Conservation (phyloP, 345 rosid genomes). For the Bruguiera parviflora region DNA sequence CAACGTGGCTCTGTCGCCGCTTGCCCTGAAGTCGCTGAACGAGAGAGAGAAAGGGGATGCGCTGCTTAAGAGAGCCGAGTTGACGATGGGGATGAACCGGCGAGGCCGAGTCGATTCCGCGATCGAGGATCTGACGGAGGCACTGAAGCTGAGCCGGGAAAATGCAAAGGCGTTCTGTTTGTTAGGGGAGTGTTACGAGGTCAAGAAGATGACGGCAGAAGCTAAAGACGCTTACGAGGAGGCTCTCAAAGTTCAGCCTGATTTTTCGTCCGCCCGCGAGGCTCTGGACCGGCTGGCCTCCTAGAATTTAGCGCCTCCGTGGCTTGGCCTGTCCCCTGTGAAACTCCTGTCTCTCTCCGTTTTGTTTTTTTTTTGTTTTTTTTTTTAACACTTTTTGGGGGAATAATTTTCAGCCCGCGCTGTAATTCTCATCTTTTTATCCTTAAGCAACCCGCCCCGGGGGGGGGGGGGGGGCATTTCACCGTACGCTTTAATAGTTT, state of each 20-base stretch:
- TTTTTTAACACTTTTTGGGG: background rate
- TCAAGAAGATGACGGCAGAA: slow-evolving; percentile 42
- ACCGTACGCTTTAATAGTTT: too few relatives aligned
- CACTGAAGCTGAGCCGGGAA: slow-evolving; percentile 30
- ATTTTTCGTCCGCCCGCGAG: slow-evolving; percentile 27
- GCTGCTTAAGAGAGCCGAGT: slow-evolving; percentile 53
- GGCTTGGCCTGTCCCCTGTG: too few relatives aligned
- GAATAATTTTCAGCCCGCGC: too few relatives aligned
- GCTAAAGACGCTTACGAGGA: slow-evolving; percentile 42
- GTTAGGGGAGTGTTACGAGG: slow-evolving; percentile 60
- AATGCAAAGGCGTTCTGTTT: slow-evolving; percentile 37
- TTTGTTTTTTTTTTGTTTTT: too few relatives aligned
- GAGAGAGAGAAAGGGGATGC: slow-evolving; percentile 54
- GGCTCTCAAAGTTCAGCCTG: slow-evolving; percentile 43
- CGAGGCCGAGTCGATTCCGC: slow-evolving; percentile 41
- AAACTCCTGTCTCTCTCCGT: background rate
- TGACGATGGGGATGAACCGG: slow-evolving; percentile 38
- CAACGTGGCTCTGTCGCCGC: slow-evolving; percentile 52
- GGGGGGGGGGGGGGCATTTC: too few relatives aligned
- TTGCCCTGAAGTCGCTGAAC: slow-evolving; percentile 45
- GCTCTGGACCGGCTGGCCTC: slow-evolving; percentile 39
- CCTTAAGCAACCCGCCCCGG: too few relatives aligned
- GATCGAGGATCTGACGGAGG: slow-evolving; percentile 44
- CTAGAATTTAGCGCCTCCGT: background rate
- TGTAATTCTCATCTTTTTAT: too few relatives aligned